A percentile compares a stretch with the other conserved stretches of the same genome.
Conservation (phyloP, 176 grass and related monocot species). For the Alloteropsis semialata region DNA sequence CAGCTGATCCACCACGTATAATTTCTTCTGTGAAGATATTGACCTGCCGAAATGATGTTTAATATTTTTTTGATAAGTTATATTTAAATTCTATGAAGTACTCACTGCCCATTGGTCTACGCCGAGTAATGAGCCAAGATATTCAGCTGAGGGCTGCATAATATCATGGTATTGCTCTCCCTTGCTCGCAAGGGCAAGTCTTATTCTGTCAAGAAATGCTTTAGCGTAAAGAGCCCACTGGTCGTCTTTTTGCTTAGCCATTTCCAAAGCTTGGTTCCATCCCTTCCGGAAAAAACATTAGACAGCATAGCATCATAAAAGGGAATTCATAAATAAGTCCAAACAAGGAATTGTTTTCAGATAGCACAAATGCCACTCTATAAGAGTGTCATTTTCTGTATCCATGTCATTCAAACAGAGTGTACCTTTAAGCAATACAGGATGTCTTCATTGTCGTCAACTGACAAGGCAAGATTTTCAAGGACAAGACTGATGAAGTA, state of each 20-base stretch:
- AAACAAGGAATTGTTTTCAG: not conserved
- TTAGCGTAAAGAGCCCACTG: slow-evolving; percentile 93
- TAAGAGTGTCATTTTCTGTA: slow-evolving; percentile 2
- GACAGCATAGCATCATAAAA: slow-evolving; percentile 12
- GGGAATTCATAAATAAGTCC: slow-evolving; percentile 10
- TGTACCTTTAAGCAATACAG: slow-evolving; percentile 93
- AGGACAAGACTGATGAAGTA: slow-evolving; percentile 90
- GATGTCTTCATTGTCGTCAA: slow-evolving; percentile 90
- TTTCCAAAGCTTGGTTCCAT: slow-evolving; percentile 81
- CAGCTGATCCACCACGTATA: slow-evolving; percentile 96
- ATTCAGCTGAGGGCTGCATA: slow-evolving; percentile 90
- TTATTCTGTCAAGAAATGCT: slow-evolving; percentile 92
- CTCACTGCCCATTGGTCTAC: slow-evolving; percentile 83
- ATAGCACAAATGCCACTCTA: not conserved
- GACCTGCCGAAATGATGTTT: slow-evolving; percentile 43
- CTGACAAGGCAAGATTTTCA: slow-evolving; percentile 95
- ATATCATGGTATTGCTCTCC: slow-evolving; percentile 80
- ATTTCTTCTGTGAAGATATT: slow-evolving; percentile 96
- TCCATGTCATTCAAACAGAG: slow-evolving; percentile 23
- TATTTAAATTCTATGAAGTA: slow-evolving; percentile 36
- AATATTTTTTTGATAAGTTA: slow-evolving; percentile 19
- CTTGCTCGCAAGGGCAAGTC: slow-evolving; percentile 88
- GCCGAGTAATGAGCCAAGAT: slow-evolving; percentile 84
- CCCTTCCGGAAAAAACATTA: slow-evolving; percentile 60
- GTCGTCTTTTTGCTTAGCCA: slow-evolving; percentile 68